Base-by-base conservation (phyloP, 371 early-diverging fungal species). In the Syncephalastrum contaminatum region DNA sequence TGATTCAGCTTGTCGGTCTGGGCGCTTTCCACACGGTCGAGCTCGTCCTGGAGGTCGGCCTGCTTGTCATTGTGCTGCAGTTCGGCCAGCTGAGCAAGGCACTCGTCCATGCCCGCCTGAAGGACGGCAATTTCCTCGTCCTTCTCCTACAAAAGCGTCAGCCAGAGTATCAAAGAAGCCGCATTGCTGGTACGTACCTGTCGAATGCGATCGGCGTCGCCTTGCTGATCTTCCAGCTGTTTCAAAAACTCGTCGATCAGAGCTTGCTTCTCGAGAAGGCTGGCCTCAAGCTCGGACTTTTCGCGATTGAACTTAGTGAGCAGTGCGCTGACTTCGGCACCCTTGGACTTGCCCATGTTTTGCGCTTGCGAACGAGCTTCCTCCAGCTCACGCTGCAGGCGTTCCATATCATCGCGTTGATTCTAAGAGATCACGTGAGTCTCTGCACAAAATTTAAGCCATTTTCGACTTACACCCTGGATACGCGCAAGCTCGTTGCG, bases 61-160 rank as follows among this genome's bases (percentile, higher is more conserved):
- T 86, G 85, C 45, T 75, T 70, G 45, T 76, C 77, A 56, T 67
- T 64, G 58, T 88, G 80, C 69, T 92, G 90, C 57, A 91, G 60
- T 52, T 89, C 83, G 15, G 90, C 85, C 60, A 98, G 73, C 55
- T 94, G 93, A 25, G 87, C 59, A 53, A 98, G 76, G 50, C 93
- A 91, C 76, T 98, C 96, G 72, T 97, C 98, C 84, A 98, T 84
- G 30, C 93, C 94, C n/a, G 92, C 88, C 72, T 95, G 94, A 24
- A 95, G 75, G 1, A 95, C 90, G 4, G 87, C 84, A 51, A 91
- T 82, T 56, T 97, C 98, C 56, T 95, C 96, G 58, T 95, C 93
- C 69, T 92, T 94, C 64, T 76, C 74, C 63, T 70, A 63, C 7
- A 54, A 54, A 12, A 1, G 42, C 27, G 24, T 15, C 14, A 49